phyloP scores from a whole-genome alignment of 805 yeast species.

The Saturnispora saitoi region DNA sequence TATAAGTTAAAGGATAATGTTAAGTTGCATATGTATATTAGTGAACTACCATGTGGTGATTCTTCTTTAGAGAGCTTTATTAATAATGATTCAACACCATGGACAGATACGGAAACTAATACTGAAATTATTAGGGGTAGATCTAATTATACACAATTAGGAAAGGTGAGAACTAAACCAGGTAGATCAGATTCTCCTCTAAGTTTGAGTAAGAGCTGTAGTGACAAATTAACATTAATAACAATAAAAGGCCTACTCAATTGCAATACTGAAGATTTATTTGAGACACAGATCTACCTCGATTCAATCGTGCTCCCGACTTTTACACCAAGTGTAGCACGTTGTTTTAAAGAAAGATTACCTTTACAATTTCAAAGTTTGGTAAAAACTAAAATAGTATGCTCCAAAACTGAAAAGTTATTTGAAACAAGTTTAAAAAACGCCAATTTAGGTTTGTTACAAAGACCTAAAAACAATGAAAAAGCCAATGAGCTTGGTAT shows the following conservation, averaged over 20 bases:
- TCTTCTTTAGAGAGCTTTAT: constrained; percentile 51
- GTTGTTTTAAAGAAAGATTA: constrained; percentile 34
- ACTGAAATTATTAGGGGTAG: constrained; percentile 48
- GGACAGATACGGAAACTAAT: constrained; percentile 14
- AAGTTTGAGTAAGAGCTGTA: constrained; percentile 76
- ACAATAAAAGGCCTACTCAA: constrained; percentile 53
- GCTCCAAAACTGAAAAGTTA: constrained; percentile 10
- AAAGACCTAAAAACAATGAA: constrained; percentile 8
- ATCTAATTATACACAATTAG: constrained; percentile 43
- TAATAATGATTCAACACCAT: constrained; percentile 15
- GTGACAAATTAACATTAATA: constrained; percentile 67
- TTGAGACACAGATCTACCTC: constrained; percentile 27
- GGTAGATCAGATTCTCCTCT: constrained; percentile 74
- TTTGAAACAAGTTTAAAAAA: neutral
- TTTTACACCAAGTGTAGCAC: constrained; percentile 23
- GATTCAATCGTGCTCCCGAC: constrained; percentile 43
- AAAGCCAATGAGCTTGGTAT: constrained; percentile 25
- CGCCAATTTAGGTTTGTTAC: constrained; percentile 1
- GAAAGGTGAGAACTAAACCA: constrained; percentile 83
- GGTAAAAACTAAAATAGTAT: neutral
- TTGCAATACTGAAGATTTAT: constrained; percentile 31
- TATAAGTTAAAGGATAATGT: constrained; percentile 31
- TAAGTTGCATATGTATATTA: constrained; percentile 50
- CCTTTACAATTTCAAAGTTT: neutral
- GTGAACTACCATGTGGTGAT: constrained; percentile 90